phyloP scores from a whole-genome alignment of 129 eudicot genomes.

The Flaveria ramosissima region DNA sequence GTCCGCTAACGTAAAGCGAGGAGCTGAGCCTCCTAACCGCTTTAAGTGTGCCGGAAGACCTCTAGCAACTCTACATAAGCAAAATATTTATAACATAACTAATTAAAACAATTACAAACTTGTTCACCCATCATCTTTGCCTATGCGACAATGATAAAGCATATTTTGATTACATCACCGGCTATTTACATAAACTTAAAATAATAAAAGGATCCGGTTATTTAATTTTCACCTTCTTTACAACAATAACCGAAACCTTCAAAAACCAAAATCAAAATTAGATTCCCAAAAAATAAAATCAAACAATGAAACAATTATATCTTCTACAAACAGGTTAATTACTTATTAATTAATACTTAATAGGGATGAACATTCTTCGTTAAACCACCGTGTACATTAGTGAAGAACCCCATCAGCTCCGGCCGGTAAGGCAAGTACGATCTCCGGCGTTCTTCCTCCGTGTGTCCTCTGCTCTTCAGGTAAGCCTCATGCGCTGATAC shows the following conservation, averaged over 20 bases:
- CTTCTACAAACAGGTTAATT: not conserved
- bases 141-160: too few species aligned
- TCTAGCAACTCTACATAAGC: too few species aligned
- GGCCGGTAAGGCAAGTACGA: constrained; percentile 71
- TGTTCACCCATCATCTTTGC: too few species aligned
- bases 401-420: constrained; percentile 71
- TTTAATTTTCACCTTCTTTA: not conserved
- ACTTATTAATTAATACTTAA: constrained; percentile 27
- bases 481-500: constrained; percentile 62
- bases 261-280: not conserved
- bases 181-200: too few species aligned
- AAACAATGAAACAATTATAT: constrained; percentile 16
- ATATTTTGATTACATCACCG: too few species aligned
- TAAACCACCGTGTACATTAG: constrained; percentile 66
- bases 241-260: not conserved
- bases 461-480: constrained; percentile 43
- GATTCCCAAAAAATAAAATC: not conserved
- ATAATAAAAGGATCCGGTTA: too few species aligned
- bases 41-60: too few species aligned
- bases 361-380: constrained; percentile 77
- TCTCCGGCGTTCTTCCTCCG: constrained; percentile 54
- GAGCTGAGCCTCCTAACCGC: too few species aligned
- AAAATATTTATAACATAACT: too few species aligned
- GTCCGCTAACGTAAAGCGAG: too few species aligned
- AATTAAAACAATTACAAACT: too few species aligned